Evolutionary conservation across 2,329 filamentous ascomycete genomes (phyloP).

Genomic region (Calonectria montana): DNA sequence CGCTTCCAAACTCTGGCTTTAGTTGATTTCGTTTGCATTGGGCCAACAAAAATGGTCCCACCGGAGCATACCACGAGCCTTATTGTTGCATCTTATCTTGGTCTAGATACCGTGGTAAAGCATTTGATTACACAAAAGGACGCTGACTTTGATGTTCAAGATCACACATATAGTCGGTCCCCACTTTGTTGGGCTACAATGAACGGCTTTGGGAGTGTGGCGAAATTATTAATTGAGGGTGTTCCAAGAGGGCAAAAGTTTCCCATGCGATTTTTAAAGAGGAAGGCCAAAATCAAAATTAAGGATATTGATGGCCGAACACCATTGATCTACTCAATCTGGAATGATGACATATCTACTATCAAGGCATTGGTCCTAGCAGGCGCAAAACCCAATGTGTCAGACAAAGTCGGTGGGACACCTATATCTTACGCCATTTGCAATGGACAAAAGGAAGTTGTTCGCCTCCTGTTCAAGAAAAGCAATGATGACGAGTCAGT

Average conservation of each 20-base stretch:
- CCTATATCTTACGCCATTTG: background rate
- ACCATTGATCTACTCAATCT: background rate
- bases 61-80: background rate
- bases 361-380: background rate
- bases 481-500: too few species aligned
- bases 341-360: background rate
- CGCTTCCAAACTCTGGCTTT: background rate
- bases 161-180: background rate
- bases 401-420: background rate
- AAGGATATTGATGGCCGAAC: background rate
- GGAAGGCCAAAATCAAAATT: background rate
- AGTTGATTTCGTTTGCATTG: background rate
- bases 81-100: background rate
- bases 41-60: background rate
- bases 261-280: background rate
- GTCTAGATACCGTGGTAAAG: background rate
- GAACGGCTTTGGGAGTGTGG: background rate
- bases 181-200: background rate
- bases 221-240: background rate
- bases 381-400: background rate
- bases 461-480: background rate
- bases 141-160: background rate
- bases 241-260: background rate
- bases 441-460: background rate
- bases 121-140: background rate